Base-by-base conservation (phyloP, 148 eudicot species). In the Spergularia bocconei region DNA sequence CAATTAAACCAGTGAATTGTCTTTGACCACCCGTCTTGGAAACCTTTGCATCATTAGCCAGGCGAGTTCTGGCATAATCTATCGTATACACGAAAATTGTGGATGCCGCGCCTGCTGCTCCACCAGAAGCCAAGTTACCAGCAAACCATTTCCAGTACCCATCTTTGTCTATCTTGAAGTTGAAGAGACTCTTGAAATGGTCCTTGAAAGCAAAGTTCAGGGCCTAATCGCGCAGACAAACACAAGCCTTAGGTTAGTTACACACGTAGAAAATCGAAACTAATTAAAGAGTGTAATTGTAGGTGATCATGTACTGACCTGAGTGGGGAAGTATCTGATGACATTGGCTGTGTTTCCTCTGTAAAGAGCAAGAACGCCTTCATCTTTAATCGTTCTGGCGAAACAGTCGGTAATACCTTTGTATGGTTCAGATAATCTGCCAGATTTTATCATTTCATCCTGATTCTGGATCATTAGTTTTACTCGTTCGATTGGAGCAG, bases 91-190 rank as follows among this genome's bases (percentile, higher is more conserved):
- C 95, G 67, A 90, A 87, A 62, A 88, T 56, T 17, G 81, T 85
- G 69, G 97, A 92, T 36, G 92, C 82, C 59, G 95, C 95, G 81
- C 97, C 95, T 78, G 97, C 97, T 71, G 87, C 87, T 58, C 87
- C 97, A 78, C 97, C 97, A 38, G 95, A 92, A 20, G 94, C 94
- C 84, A 92, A 83, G 82, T 90, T 92, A 41, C 91, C 93, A 2
- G 85, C 93, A 88, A 91, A 91, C 97, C 97, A 89, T 74, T 87
- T 87, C 97, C 92, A 91, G 91, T 91, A 91, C 39, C 97, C 94
- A 80, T 90, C 97, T 69, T 33, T 85, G 75, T 92, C 94, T 71
- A 88, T 89, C 81, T 87, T 92, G 84, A 87, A 88, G 80, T 90
- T 87, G 75, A 92, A 90, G 63, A 92, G 76, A 71, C 87, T 84